Base-by-base conservation (phyloP, 2,329 filamentous ascomycete species). In the Aureobasidium namibiae region DNA sequence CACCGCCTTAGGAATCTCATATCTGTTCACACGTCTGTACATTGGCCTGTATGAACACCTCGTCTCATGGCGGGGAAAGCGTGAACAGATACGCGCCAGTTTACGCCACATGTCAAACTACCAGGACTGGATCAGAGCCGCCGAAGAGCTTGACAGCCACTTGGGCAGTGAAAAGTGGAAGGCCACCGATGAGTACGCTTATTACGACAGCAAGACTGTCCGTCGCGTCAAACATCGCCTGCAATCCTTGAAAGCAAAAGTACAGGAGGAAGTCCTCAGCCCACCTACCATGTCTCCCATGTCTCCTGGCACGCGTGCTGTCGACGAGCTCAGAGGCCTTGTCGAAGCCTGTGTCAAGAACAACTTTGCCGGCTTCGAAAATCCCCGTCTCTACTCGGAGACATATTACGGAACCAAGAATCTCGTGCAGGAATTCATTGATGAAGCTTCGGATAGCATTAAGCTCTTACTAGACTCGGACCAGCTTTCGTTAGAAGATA, bases 361-460 rank as follows among this genome's bases (percentile, higher is more conserved):
- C 74, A 97, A 99, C 70, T 99, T 97, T 73, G 90, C 90, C 18
- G 94, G 94, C 0, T 86, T 96, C 14, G 94, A 99, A 73, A 97
- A 96, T 67, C 85, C 92, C 10, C 83, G 90, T 58, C 76, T 99
- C n/a, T 99, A 99, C 72, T 95, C 90, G 67, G 92, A 97, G 75
- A 95, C 92, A 3, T 99, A 99, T 70, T 96, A 91, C 66, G 94
- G 94, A 33, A 97, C 94, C n/a, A 99, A 99, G 73, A 84, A 94
- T 62, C 74, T 96, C 64, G 89, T 96, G 31, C 94, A 97, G 73
- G 85, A 86, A 59, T 97, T 92, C 68, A 78, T 96, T 45, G 90
- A 96, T 62, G 92, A 97, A 74, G 86, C 88, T 50, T 85, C 88
- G 76, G 80, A 74, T 2, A 81, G 80, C 31, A 78, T 96, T 48